Conservation (phyloP, 2,329 filamentous ascomycete genomes). For the Cladophialophora carrionii region DNA sequence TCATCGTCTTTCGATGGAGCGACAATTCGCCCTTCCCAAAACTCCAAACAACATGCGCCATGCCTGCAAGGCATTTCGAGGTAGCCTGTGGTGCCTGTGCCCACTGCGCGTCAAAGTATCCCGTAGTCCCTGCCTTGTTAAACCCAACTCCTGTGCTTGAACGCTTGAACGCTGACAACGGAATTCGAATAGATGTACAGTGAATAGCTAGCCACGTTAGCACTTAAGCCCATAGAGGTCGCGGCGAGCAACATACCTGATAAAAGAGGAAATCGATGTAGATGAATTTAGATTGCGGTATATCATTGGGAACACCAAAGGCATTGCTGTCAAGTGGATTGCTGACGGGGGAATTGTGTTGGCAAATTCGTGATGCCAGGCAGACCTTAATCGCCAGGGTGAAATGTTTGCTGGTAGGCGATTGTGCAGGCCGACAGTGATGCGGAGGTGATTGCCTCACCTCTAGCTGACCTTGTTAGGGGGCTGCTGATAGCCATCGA, state of each 20-base stretch:
- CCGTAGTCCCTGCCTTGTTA: background rate
- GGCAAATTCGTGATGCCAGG: background rate
- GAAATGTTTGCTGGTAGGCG: background rate
- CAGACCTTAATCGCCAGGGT: background rate
- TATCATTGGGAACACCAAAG: background rate
- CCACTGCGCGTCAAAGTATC: background rate
- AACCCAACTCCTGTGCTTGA: background rate
- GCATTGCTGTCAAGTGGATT: background rate
- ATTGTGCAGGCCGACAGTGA: background rate
- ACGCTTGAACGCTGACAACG: background rate
- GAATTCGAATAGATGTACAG: background rate
- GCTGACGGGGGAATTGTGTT: background rate
- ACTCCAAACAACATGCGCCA: background rate
- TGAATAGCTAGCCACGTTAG: background rate
- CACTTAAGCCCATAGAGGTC: background rate
- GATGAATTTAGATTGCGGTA: background rate
- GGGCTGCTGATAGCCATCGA: background rate
- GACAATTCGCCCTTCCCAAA: background rate
- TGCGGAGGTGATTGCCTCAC: background rate
- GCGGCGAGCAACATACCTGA: background rate
- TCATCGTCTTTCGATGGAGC: background rate
- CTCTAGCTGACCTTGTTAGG: background rate
- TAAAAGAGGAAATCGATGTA: background rate
- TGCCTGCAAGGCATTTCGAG: background rate
- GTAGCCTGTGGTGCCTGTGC: background rate